Conservation (phyloP, 2,329 filamentous ascomycete genomes). For the Aspergillus vadensis region DNA sequence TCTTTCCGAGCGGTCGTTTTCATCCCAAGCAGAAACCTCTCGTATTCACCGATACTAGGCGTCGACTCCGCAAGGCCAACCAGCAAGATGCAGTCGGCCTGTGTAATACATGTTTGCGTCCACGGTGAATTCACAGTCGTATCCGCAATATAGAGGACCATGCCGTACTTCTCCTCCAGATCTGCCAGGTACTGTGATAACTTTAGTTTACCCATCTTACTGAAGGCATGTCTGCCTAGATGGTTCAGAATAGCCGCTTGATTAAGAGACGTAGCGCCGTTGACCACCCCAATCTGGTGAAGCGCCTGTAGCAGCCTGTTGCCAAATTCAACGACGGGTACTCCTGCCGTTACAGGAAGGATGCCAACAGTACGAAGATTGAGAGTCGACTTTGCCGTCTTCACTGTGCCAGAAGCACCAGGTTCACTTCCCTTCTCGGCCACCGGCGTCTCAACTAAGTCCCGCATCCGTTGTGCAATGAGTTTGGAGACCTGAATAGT, state of each 20-base stretch:
- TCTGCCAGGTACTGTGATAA: slow-evolving; percentile 95
- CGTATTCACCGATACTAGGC: slow-evolving; percentile 90
- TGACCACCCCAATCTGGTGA: slow-evolving; percentile 82
- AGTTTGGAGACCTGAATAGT: slow-evolving; percentile 99
- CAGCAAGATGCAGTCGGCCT: slow-evolving; percentile 93
- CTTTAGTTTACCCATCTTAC: slow-evolving; percentile 94
- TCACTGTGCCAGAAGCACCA: slow-evolving; percentile 54
- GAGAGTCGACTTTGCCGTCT: slow-evolving; percentile 73
- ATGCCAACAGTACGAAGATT: slow-evolving; percentile 93
- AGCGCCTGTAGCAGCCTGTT: slow-evolving; percentile 83
- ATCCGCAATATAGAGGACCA: slow-evolving; percentile 94
- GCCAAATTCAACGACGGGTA: slow-evolving; percentile 95
- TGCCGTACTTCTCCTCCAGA: slow-evolving; percentile 92
- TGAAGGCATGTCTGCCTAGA: slow-evolving; percentile 93
- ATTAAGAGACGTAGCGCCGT: slow-evolving; percentile 88
- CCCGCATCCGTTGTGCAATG: slow-evolving; percentile 91
- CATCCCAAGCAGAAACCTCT: slow-evolving; percentile 92
- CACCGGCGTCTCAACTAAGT: slow-evolving; percentile 79
- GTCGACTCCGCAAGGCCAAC: slow-evolving; percentile 90
- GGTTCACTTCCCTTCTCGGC: slow-evolving; percentile 66
- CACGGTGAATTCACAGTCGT: slow-evolving; percentile 96
- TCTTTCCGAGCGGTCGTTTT: slow-evolving; percentile 96
- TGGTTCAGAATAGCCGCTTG: slow-evolving; percentile 94
- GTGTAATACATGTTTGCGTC: slow-evolving; percentile 96
- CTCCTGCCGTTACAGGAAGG: slow-evolving; percentile 83